phyloP scores from a whole-genome alignment of 164 flowering plant species.

The Piper betle region DNA sequence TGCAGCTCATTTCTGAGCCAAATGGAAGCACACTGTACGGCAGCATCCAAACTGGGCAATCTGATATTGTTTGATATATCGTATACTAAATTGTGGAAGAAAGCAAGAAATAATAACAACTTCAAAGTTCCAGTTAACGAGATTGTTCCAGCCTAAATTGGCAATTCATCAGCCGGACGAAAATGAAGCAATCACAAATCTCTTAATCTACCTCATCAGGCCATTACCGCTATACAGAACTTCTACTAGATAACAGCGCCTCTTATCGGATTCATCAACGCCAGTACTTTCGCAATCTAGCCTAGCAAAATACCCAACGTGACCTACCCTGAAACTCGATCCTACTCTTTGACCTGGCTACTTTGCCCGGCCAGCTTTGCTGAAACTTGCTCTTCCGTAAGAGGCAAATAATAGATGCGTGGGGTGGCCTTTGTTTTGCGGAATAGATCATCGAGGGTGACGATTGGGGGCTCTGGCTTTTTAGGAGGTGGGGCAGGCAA shows the following conservation, averaged over 20 bases:
- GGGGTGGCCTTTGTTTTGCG: conserved; percentile 68
- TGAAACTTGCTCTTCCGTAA: conserved; percentile 74
- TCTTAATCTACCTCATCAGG: background rate
- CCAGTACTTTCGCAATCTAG: background rate
- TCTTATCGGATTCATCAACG: background rate
- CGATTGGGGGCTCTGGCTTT: conserved; percentile 55
- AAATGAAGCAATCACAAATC: too few species aligned
- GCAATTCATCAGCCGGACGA: background rate
- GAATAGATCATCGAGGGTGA: conserved; percentile 80
- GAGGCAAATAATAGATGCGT: conserved; percentile 73
- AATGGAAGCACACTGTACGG: too few species aligned
- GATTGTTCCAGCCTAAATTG: background rate
- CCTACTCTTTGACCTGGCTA: conserved; percentile 26
- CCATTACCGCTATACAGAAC: conserved; percentile 1
- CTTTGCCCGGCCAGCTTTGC: conserved; percentile 40
- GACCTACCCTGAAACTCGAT: background rate
- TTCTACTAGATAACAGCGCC: background rate
- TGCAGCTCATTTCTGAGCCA: too few species aligned
- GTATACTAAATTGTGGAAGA: too few species aligned
- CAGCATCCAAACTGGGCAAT: too few species aligned
- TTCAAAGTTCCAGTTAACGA: background rate
- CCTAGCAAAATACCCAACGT: background rate
- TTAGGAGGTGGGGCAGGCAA: conserved; percentile 49
- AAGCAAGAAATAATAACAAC: background rate
- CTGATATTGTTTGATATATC: background rate